These are phyloP conservation scores for Scytalidium lignicola DNA, from an alignment of 2,329 filamentous ascomycete genomes.

Conservation along the genomic window DNA sequence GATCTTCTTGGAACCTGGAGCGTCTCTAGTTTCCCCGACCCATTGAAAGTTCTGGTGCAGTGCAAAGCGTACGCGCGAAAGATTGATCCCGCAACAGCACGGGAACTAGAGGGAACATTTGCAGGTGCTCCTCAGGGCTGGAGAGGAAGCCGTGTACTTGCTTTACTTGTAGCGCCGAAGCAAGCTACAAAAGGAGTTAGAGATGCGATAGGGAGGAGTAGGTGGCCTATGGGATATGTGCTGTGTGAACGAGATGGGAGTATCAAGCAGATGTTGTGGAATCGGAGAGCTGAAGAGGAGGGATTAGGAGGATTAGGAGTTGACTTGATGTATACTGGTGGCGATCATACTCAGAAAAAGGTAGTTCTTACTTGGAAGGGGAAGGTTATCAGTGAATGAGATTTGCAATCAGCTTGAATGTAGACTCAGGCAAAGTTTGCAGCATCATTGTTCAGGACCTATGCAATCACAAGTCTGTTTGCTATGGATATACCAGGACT, in stretches of 20 bases:
- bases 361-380: constrained; percentile 50
- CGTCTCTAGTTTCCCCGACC: constrained; percentile 39
- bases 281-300: constrained; percentile 53
- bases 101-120: constrained; percentile 79
- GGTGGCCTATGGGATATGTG: constrained; percentile 67
- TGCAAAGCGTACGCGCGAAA: constrained; percentile 60
- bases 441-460: background rate
- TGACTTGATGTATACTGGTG: constrained; percentile 35
- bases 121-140: constrained; percentile 68
- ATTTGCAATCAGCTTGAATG: background rate
- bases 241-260: constrained; percentile 53
- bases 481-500: background rate
- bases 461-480: constrained; percentile 3
- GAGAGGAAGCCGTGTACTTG: constrained; percentile 61
- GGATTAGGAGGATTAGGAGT: constrained; percentile 58
- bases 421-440: background rate
- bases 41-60: constrained; percentile 51
- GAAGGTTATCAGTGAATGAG: constrained; percentile 20
- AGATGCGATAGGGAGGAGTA: constrained; percentile 62
- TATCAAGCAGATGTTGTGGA: constrained; percentile 69
- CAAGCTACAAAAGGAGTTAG: constrained; percentile 74
- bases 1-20: constrained; percentile 70
- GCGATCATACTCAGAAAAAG: constrained; percentile 28
- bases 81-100: constrained; percentile 52
- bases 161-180: constrained; percentile 62